Percentiles rank a stretch among this genome's conserved stretches.
These are phyloP conservation scores for Passiflora organensis DNA, from an alignment of 345 rosid genomes.

Conservation along the genomic window DNA sequence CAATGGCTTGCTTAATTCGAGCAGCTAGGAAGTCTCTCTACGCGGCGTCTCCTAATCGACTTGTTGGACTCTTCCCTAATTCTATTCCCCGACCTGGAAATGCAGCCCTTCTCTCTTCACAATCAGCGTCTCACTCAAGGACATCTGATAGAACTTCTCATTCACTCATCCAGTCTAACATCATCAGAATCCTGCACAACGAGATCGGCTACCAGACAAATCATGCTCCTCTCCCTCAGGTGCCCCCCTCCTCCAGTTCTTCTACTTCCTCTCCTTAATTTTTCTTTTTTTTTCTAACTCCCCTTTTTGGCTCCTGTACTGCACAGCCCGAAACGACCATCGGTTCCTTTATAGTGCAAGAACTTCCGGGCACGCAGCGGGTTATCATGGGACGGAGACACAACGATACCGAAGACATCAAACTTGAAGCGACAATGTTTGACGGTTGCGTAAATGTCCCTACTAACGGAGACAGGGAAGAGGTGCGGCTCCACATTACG, in stretches of 20 bases:
- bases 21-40: too few species aligned
- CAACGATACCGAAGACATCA: constrained; percentile 37
- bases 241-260: background rate
- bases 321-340: constrained; percentile 46
- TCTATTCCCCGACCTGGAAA: too few species aligned
- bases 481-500: constrained; percentile 51
- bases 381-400: constrained; percentile 44
- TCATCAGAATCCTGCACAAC: constrained; percentile 55
- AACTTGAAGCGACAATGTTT: constrained; percentile 65
- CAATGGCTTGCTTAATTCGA: too few species aligned
- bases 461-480: constrained; percentile 36
- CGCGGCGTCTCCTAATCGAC: too few species aligned
- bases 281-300: background rate
- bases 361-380: constrained; percentile 50
- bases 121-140: constrained; percentile 12
- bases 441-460: constrained; percentile 49
- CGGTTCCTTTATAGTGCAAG: constrained; percentile 52
- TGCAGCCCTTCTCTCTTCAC: constrained; percentile 1
- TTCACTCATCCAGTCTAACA: constrained; percentile 54
- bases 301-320: background rate
- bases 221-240: constrained; percentile 59
- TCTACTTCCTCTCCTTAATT: background rate
- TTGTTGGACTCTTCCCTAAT: too few species aligned
- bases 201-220: constrained; percentile 57
- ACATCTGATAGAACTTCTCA: constrained; percentile 14